Percentiles rank a stretch among this genome's conserved stretches.
Evolutionary conservation across 352 stramenopile genomes (phyloP).

Genomic region (Phytopythium litorale): DNA sequence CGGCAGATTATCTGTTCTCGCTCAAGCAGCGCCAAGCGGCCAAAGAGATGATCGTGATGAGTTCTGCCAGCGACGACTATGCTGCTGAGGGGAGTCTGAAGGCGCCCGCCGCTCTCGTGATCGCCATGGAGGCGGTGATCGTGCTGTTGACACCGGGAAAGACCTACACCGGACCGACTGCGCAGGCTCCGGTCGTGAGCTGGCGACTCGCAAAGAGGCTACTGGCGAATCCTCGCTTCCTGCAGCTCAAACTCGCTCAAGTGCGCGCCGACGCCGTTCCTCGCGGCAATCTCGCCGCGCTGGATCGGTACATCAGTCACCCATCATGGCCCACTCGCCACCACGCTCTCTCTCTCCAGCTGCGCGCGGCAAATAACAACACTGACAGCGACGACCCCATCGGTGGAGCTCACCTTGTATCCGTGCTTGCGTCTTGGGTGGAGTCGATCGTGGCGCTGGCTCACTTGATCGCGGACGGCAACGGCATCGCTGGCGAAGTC

Average conservation of each 20-base stretch:
- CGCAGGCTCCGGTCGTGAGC: constrained; percentile 45
- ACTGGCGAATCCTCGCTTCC: constrained; percentile 37
- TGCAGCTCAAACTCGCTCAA: constrained; percentile 44
- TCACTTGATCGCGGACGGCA: constrained; percentile 33
- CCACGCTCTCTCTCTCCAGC: constrained; percentile 22
- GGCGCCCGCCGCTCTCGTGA: constrained; percentile 27
- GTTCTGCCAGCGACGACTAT: background rate
- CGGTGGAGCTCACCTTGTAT: constrained; percentile 28
- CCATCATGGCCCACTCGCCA: constrained; percentile 39
- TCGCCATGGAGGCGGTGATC: constrained; percentile 80
- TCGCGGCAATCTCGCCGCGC: constrained; percentile 41
- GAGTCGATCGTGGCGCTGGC: constrained; percentile 36
- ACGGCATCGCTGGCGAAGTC: constrained; percentile 42
- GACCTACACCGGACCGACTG: constrained; percentile 44
- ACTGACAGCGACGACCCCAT: background rate
- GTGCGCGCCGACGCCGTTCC: constrained; percentile 40
- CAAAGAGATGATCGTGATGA: constrained; percentile 29
- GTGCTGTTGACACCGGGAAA: constrained; percentile 71
- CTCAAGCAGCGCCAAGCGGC: constrained; percentile 12
- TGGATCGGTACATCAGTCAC: constrained; percentile 58
- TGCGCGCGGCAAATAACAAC: background rate
- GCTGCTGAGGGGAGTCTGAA: background rate
- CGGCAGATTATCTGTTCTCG: constrained; percentile 20
- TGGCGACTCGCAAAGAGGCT: constrained; percentile 64
- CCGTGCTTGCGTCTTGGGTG: constrained; percentile 49